phyloP scores from a whole-genome alignment of 208 protist genomes.

The Angomonas ambiguus region DNA sequence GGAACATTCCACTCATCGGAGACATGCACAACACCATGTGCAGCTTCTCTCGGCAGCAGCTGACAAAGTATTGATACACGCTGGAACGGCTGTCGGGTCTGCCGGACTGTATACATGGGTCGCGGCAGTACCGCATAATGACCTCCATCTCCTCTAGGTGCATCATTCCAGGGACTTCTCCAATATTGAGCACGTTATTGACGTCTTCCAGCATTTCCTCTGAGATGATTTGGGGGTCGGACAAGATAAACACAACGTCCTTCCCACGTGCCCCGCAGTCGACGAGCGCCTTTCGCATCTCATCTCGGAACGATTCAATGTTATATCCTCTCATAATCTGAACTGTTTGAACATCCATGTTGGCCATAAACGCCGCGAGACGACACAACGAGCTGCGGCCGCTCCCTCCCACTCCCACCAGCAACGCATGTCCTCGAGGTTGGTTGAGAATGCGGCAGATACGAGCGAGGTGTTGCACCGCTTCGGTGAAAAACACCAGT shows the following conservation, averaged over 20 bases:
- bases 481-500: constrained; percentile 97
- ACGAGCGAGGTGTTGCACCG: constrained; percentile 93
- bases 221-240: constrained; percentile 92
- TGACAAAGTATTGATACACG: constrained; percentile 91
- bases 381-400: constrained; percentile 93
- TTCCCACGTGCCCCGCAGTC: constrained; percentile 77
- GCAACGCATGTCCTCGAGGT: constrained; percentile 94
- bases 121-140: constrained; percentile 82
- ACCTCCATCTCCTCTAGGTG: constrained; percentile 92
- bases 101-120: constrained; percentile 59
- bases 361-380: constrained; percentile 91
- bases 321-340: constrained; percentile 89
- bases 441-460: constrained; percentile 95
- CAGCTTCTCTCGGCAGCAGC: constrained; percentile 88
- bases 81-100: constrained; percentile 86
- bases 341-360: constrained; percentile 87
- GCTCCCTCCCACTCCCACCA: constrained; percentile 96
- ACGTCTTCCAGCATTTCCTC: constrained; percentile 96
- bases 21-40: constrained; percentile 96
- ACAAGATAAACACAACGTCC: constrained; percentile 92
- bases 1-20: constrained; percentile 92
- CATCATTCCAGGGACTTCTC: constrained; percentile 96
- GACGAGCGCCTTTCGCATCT: constrained; percentile 87
- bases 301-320: constrained; percentile 91
- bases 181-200: constrained; percentile 96